Evolutionary conservation across 2,329 filamentous ascomycete genomes (phyloP).

Genomic region (Tetracladium maxilliforme): DNA sequence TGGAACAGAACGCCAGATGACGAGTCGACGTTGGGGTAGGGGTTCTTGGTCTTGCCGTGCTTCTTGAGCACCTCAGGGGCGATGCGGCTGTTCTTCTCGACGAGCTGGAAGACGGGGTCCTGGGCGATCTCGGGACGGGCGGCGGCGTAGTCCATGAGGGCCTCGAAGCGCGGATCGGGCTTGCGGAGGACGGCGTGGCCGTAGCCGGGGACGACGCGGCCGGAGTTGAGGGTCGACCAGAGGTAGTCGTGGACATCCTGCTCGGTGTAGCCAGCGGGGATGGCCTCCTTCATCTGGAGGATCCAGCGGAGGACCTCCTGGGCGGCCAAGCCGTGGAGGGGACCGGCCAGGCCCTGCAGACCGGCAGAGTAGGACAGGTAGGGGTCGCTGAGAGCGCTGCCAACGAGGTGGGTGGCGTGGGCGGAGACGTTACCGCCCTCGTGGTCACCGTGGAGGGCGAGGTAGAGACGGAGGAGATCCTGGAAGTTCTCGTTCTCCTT

Average conservation of each 20-base stretch:
- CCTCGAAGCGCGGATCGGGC: constrained; percentile 91
- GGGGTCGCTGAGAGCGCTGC: constrained; percentile 83
- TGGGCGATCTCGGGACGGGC: constrained; percentile 70
- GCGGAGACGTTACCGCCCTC: constrained; percentile 97
- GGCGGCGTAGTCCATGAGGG: constrained; percentile 88
- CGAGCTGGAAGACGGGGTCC: constrained; percentile 86
- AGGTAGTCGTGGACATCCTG: constrained; percentile 79
- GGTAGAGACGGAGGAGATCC: constrained; percentile 83
- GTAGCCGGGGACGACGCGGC: constrained; percentile 88
- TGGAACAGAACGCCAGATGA: constrained; percentile 91
- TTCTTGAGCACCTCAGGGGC: constrained; percentile 81
- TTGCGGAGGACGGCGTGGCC: constrained; percentile 93
- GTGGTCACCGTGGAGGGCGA: constrained; percentile 94
- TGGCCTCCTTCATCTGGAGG: constrained; percentile 81
- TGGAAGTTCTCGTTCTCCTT: constrained; percentile 88
- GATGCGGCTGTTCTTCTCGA: constrained; percentile 84
- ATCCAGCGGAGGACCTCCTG: constrained; percentile 98
- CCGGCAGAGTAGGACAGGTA: constrained; percentile 95
- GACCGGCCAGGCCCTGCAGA: constrained; percentile 89
- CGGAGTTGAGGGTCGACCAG: constrained; percentile 85
- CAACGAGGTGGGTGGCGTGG: constrained; percentile 87
- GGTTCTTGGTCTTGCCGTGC: constrained; percentile 97
- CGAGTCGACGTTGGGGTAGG: constrained; percentile 93
- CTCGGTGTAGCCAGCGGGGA: constrained; percentile 65
- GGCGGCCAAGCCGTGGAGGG: constrained; percentile 80